Conservation (phyloP, 208 protist genomes). For the Acanthamoeba lenticulata region DNA sequence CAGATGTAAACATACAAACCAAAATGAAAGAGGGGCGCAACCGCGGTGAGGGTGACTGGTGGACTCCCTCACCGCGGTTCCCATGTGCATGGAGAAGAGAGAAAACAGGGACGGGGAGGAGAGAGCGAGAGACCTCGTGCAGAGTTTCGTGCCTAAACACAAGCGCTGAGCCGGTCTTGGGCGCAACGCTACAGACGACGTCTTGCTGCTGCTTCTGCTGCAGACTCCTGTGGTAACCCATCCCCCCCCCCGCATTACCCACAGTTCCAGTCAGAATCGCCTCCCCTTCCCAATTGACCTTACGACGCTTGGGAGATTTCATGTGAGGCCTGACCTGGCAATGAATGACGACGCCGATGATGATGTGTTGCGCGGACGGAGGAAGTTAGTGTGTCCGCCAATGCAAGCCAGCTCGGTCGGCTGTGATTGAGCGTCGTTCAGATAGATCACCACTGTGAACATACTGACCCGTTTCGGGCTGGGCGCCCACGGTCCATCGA, state of each 20-base stretch:
- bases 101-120: too few relatives aligned
- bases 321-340: background rate
- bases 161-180: background rate
- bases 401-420: background rate
- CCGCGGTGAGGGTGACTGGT: background rate
- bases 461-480: background rate
- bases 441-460: conserved; percentile 38
- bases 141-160: conserved; percentile 4
- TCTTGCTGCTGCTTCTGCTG: background rate
- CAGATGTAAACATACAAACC: background rate
- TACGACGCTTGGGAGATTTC: background rate
- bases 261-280: too few relatives aligned
- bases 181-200: background rate
- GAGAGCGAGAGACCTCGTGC: background rate
- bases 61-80: background rate
- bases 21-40: background rate
- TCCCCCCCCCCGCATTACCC: too few relatives aligned
- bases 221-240: too few relatives aligned
- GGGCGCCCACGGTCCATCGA: conserved; percentile 13
- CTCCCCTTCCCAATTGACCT: too few relatives aligned
- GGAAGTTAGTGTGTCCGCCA: conserved; percentile 24
- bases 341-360: background rate
- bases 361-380: background rate
- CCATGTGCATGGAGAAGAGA: background rate
- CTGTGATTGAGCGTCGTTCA: background rate